phyloP scores from a whole-genome alignment of 2,329 filamentous ascomycete species.

The Orbilia javanica region DNA sequence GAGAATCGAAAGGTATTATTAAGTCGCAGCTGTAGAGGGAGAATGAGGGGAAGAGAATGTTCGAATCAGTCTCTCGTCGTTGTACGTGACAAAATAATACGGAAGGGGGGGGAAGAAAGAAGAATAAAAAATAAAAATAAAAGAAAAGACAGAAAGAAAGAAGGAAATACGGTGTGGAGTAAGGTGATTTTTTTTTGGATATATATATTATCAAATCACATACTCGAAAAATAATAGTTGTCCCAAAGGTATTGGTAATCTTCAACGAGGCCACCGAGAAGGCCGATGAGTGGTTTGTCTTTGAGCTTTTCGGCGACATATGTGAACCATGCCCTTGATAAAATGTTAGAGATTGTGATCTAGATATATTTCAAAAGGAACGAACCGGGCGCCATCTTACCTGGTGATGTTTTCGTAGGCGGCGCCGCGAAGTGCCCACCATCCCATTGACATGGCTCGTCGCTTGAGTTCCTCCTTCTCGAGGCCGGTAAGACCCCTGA shows the following conservation, averaged over 20 bases:
- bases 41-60: constrained; percentile 11
- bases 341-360: constrained; percentile 59
- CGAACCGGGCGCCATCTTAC: constrained; percentile 64
- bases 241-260: constrained; percentile 99
- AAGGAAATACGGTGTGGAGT: constrained; percentile 6
- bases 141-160: not conserved
- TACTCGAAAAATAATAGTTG: constrained; percentile 87
- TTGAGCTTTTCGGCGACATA: constrained; percentile 78
- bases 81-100: constrained; percentile 27
- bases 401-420: constrained; percentile 93
- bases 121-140: too few species aligned
- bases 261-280: constrained; percentile 87
- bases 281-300: constrained; percentile 78
- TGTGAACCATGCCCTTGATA: constrained; percentile 71
- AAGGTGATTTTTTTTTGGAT: constrained; percentile 43
- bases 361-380: not conserved
- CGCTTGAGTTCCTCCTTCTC: constrained; percentile 91
- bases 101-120: not conserved
- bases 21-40: constrained; percentile 49
- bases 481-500: constrained; percentile 82
- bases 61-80: constrained; percentile 54
- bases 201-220: constrained; percentile 38
- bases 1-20: constrained; percentile 30
- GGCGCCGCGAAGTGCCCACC: constrained; percentile 97
- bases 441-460: constrained; percentile 88